phyloP scores from a whole-genome alignment of 1,139 yeast species.

The Suzukiozyma palmioleophila region DNA sequence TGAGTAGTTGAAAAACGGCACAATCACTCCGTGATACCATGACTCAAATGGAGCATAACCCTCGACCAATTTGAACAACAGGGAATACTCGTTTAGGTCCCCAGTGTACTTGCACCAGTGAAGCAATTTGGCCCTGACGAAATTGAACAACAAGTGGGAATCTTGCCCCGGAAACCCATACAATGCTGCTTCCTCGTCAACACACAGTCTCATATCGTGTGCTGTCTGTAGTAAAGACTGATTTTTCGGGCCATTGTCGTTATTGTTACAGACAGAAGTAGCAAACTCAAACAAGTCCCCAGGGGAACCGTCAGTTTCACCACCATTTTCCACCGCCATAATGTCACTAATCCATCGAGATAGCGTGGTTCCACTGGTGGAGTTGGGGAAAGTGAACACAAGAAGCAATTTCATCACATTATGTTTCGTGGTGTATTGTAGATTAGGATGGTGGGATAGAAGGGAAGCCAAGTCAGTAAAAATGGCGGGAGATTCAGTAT shows the following conservation, averaged over 20 bases:
- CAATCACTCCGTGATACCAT: slow-evolving; percentile 28
- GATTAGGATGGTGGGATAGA: neutral
- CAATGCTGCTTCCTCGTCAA: slow-evolving; percentile 1
- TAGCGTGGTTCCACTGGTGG: slow-evolving; percentile 8
- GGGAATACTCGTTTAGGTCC: slow-evolving; percentile 13
- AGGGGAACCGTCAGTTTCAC: slow-evolving; percentile 8
- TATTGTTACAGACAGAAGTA: slow-evolving; percentile 11
- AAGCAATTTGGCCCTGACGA: slow-evolving; percentile 22
- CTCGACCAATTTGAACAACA: slow-evolving; percentile 14
- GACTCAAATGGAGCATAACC: slow-evolving; percentile 16
- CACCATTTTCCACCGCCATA: slow-evolving; percentile 5
- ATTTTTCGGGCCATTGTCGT: slow-evolving; percentile 7
- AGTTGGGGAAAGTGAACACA: slow-evolving; percentile 13
- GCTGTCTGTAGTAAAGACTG: slow-evolving; percentile 12
- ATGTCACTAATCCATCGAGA: slow-evolving; percentile 8
- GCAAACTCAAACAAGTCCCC: slow-evolving; percentile 22
- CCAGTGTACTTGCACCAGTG: slow-evolving; percentile 18
- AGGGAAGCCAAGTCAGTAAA: slow-evolving; percentile 1
- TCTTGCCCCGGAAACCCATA: slow-evolving; percentile 4
- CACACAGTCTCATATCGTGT: slow-evolving; percentile 11
- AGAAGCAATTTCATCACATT: slow-evolving; percentile 14
- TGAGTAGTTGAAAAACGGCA: slow-evolving; percentile 29
- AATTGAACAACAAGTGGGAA: slow-evolving; percentile 12
- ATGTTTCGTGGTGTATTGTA: slow-evolving; percentile 7
- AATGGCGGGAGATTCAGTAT: neutral